phyloP scores from a whole-genome alignment of 495 filamentous ascomycete genomes.

The Zalerion maritima region DNA sequence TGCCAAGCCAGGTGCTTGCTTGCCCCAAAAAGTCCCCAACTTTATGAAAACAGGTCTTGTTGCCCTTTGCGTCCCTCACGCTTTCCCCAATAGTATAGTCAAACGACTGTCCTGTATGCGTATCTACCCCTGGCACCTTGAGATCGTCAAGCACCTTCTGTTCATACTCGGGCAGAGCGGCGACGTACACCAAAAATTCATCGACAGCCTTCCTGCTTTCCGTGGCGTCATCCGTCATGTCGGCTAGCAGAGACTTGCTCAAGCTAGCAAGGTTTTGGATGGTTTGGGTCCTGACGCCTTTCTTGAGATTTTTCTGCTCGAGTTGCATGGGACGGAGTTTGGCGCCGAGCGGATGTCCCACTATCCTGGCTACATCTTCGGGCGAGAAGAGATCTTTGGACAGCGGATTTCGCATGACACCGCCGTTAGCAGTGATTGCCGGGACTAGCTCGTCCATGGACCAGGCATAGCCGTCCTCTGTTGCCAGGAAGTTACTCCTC shows the following conservation, averaged over 20 bases:
- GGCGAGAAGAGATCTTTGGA: conserved; percentile 16
- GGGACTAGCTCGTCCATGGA: conserved; percentile 25
- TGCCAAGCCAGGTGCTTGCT: conserved; percentile 6
- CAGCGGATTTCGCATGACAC: conserved; percentile 21
- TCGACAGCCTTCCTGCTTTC: conserved; percentile 18
- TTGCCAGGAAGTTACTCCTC: conserved; percentile 12
- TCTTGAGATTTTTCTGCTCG: conserved; percentile 19
- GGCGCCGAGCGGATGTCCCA: conserved; percentile 18
- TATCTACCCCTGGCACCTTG: conserved; percentile 22
- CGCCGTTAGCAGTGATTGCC: conserved; percentile 9
- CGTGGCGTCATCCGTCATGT: conserved; percentile 16
- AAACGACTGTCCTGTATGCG: conserved; percentile 20
- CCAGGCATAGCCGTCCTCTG: conserved; percentile 28
- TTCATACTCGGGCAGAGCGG: conserved; percentile 19
- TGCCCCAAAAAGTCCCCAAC: conserved; percentile 24
- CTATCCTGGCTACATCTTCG: conserved; percentile 16
- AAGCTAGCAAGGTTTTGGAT: conserved; percentile 20
- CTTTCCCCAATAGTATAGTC: conserved; percentile 24
- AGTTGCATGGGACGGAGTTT: conserved; percentile 12
- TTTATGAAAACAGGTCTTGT: conserved; percentile 25
- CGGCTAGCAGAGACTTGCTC: conserved; percentile 15
- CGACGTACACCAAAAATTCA: conserved; percentile 20
- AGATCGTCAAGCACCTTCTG: conserved; percentile 20
- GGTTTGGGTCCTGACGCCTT: conserved; percentile 20
- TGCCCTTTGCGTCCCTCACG: conserved; percentile 20